Percentiles rank a stretch among this genome's conserved stretches.
Evolutionary conservation across 2,329 filamentous ascomycete genomes (phyloP).

Genomic region (Byssochlamys sp.): DNA sequence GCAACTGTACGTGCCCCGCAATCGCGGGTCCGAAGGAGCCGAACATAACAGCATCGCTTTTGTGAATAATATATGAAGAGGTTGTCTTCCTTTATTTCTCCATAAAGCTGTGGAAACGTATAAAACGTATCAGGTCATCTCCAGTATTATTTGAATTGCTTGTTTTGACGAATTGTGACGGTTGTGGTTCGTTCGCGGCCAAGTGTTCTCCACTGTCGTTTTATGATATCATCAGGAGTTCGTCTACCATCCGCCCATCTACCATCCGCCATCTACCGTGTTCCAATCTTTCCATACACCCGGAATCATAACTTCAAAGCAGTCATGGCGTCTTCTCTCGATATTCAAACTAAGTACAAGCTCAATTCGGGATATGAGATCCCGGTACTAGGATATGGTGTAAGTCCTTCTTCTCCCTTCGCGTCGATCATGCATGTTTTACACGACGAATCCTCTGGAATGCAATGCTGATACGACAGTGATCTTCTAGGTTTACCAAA

Average conservation of each 20-base stretch:
- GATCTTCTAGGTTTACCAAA: conserved; percentile 28
- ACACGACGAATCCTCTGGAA: neutral
- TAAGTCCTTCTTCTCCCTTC: conserved; percentile 22
- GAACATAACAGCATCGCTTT: too few species aligned
- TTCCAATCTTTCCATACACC: neutral
- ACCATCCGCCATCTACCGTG: neutral
- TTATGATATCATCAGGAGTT: neutral
- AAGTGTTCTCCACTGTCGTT: neutral
- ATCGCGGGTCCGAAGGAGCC: too few species aligned
- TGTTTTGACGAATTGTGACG: neutral
- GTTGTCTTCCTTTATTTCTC: neutral
- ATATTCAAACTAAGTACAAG: conserved; percentile 33
- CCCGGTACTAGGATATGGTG: conserved; percentile 50
- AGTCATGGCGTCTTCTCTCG: conserved; percentile 11
- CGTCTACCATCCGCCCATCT: neutral
- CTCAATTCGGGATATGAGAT: conserved; percentile 54
- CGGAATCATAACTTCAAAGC: neutral
- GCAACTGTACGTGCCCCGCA: too few species aligned
- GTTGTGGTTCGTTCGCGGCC: neutral
- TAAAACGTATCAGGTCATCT: neutral
- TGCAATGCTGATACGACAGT: neutral
- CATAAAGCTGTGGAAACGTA: neutral
- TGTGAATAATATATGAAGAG: too few species aligned
- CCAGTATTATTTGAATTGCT: neutral
- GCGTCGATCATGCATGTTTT: neutral